Evolutionary conservation across 768 basidiomycete genomes (phyloP), one percentile per base, ranked within the genome.

Genomic region (Ramaria rubella): DNA sequence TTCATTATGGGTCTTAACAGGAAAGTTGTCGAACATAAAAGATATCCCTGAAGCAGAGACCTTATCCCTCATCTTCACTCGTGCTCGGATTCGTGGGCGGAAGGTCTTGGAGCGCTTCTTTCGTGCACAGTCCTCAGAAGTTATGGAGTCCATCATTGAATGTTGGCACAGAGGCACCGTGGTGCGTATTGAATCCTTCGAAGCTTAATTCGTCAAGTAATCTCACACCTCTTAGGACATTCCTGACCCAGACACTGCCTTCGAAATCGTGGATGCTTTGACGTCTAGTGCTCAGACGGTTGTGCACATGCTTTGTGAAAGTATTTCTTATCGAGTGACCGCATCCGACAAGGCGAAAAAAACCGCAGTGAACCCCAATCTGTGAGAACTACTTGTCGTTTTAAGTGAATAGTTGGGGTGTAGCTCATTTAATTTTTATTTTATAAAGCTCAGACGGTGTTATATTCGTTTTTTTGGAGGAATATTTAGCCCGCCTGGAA

Each of bases 251-350:
- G 60, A 43, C 75, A 77, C 80, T 5, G 77, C 86, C 1, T 95
- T 94, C 64, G 87, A 93, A 56, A 75, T 95, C 23, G 75, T 95
- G 12, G 93, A 96, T 66, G 73, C 85, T 15, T 79, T 98, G 29
- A 80, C 93, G 6, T 77, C 89, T 3, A 95, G 81, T 65, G 87
- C 93, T 3, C 92, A 93, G 63, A 86, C 79, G 53, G 83, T 89
- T 7, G 92, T 97, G 1, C 85, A 91, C 60, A 86, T 94, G 79
- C 73, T 92, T 30, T 94, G 90, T 65, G 92, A 96, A 66, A 86
- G 85, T 62, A 87, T 93, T 45, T 75, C 75, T 19, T 71, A 72
- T 57, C 85, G 90, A 9, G 73, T 82, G 6, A 73, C 79, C 6
- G 62, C 76, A 5, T 69, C 81, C 3, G 89, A 90, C 55, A 81